Percentiles rank a stretch among this genome's conserved stretches.
Conservation (phyloP, 176 grass and related monocot genomes). For the Cocos nucifera region DNA sequence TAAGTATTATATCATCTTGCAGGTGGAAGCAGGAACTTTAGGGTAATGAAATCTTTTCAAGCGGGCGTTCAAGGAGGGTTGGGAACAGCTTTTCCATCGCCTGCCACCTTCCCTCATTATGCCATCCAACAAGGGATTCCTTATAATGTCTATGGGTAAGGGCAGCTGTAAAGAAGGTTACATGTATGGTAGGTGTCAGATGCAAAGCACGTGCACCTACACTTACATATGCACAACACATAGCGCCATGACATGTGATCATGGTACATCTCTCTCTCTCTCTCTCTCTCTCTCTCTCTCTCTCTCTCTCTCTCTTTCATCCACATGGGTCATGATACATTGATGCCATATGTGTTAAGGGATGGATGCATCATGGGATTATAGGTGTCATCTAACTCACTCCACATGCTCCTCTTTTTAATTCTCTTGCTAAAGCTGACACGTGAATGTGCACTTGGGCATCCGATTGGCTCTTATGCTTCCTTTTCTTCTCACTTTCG, state of each 20-base stretch:
- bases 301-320: no score
- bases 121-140: slow-evolving; percentile 20
- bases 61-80: slow-evolving; percentile 8
- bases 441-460: neutral
- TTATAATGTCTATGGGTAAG: slow-evolving; percentile 21
- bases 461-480: neutral
- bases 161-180: neutral
- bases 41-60: slow-evolving; percentile 22
- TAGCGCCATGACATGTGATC: neutral
- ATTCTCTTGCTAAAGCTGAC: no score
- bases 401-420: no score
- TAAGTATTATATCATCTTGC: neutral
- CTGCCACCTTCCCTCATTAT: slow-evolving; percentile 15
- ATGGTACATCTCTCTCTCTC: neutral
- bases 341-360: no score
- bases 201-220: no score
- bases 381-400: no score
- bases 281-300: no score
- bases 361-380: no score
- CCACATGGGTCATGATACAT: no score
- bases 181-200: no score
- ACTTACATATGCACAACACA: no score
- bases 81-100: slow-evolving; percentile 12
- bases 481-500: neutral
- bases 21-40: slow-evolving; percentile 17